These are phyloP conservation scores for Capronia coronata DNA, from an alignment of 2,329 filamentous ascomycete genomes.

Conservation along the genomic window DNA sequence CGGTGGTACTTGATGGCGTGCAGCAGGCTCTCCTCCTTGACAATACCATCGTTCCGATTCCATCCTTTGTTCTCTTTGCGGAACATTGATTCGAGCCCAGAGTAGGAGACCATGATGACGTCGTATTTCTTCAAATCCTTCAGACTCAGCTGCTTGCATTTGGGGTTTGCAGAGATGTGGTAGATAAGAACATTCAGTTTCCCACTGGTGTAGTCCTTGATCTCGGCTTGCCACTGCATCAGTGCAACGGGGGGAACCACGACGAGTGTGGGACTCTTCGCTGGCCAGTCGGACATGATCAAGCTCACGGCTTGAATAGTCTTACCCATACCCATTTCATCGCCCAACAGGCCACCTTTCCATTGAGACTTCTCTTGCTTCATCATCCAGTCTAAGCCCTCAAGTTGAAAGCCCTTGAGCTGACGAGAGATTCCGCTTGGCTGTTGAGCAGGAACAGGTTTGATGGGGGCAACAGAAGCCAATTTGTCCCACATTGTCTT, in stretches of 20 bases:
- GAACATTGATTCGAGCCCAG: constrained; percentile 77
- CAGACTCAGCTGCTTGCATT: constrained; percentile 68
- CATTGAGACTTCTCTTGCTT: constrained; percentile 80
- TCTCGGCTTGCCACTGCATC: constrained; percentile 90
- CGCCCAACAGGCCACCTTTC: constrained; percentile 83
- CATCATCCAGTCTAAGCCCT: constrained; percentile 91
- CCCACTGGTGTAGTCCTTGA: constrained; percentile 73
- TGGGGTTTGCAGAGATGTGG: constrained; percentile 71
- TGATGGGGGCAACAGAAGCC: constrained; percentile 60
- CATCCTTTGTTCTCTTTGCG: constrained; percentile 90
- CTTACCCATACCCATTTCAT: constrained; percentile 98
- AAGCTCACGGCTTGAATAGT: constrained; percentile 96
- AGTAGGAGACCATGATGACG: constrained; percentile 91
- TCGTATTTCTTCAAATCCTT: constrained; percentile 75
- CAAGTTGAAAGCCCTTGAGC: constrained; percentile 87
- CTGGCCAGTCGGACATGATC: constrained; percentile 95
- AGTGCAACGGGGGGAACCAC: constrained; percentile 87
- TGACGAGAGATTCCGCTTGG: constrained; percentile 72
- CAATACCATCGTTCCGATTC: constrained; percentile 67
- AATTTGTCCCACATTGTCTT: constrained; percentile 79
- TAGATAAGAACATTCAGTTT: constrained; percentile 85
- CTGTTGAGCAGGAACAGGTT: constrained; percentile 59
- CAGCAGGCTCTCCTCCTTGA: constrained; percentile 72
- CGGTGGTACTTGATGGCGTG: constrained; percentile 85
- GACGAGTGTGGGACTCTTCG: constrained; percentile 73